phyloP scores from a whole-genome alignment of 2,329 filamentous ascomycete species.

The Epichloe glyceriae region DNA sequence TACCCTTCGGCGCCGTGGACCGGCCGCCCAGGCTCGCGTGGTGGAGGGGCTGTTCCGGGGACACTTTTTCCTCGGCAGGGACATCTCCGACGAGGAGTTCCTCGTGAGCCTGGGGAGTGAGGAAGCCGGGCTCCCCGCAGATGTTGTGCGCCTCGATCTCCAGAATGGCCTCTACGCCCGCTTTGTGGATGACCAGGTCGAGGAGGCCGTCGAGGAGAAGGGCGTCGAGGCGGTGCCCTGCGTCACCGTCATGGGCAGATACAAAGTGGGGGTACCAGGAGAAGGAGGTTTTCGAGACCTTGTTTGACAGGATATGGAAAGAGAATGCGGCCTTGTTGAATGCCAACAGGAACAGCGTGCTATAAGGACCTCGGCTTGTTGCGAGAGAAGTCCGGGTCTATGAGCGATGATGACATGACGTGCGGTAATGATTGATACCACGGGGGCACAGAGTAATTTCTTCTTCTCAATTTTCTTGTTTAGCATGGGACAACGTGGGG shows the following conservation, averaged over 20 bases:
- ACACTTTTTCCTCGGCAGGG: constrained; percentile 28
- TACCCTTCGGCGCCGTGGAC: constrained; percentile 19
- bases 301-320: constrained; percentile 46
- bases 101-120: constrained; percentile 22
- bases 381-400: too few species aligned
- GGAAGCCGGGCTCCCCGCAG: constrained; percentile 17
- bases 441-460: too few species aligned
- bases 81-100: constrained; percentile 28
- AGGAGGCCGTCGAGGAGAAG: constrained; percentile 14
- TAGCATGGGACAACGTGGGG: too few species aligned
- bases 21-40: constrained; percentile 24
- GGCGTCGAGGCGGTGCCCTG: constrained; percentile 56
- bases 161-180: constrained; percentile 15
- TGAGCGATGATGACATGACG: not conserved
- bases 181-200: constrained; percentile 19
- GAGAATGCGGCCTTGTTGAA: constrained; percentile 1
- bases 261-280: constrained; percentile 62
- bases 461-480: too few species aligned
- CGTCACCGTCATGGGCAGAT: constrained; percentile 56
- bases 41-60: constrained; percentile 28
- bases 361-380: too few species aligned
- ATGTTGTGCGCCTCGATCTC: constrained; percentile 17
- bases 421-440: not conserved
- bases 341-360: not conserved
- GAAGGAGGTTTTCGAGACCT: constrained; percentile 46